Evolutionary conservation across 2,329 filamentous ascomycete species (phyloP).

Genomic region (Aspergillus hortae): DNA sequence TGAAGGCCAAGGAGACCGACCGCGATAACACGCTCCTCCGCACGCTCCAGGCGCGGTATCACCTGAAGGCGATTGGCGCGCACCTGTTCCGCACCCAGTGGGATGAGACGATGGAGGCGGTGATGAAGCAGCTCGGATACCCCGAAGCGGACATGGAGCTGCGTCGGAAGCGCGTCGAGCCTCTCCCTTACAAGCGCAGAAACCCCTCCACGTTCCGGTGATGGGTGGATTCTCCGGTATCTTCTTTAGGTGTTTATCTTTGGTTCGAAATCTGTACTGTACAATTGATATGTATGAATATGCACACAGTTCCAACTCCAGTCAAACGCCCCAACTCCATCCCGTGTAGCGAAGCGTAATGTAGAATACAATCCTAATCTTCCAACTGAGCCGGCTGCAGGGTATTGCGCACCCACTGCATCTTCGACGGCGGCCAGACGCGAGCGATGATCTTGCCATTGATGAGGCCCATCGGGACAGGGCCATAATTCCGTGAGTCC

Average conservation of each 20-base stretch:
- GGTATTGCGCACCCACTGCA: slow-evolving; percentile 36
- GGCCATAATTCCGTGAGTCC: slow-evolving; percentile 83
- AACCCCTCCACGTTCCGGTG: slow-evolving; percentile 46
- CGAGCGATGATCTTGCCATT: slow-evolving; percentile 72
- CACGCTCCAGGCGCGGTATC: slow-evolving; percentile 67
- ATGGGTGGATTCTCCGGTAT: slow-evolving; percentile 11
- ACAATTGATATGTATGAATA: slow-evolving; percentile 43
- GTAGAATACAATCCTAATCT: slow-evolving; percentile 1
- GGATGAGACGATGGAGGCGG: slow-evolving; percentile 81
- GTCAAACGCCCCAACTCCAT: slow-evolving; percentile 26
- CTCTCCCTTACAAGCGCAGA: slow-evolving; percentile 61
- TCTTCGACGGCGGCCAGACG: slow-evolving; percentile 34
- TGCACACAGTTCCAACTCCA: slow-evolving; percentile 26
- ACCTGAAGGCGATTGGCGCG: slow-evolving; percentile 71
- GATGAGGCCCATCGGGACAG: slow-evolving; percentile 79
- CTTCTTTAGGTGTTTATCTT: slow-evolving; percentile 12
- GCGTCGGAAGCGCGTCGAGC: slow-evolving; percentile 71
- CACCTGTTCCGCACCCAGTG: slow-evolving; percentile 84
- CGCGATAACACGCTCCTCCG: slow-evolving; percentile 73
- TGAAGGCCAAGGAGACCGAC: slow-evolving; percentile 50
- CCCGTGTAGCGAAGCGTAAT: neutral
- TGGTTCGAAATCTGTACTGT: slow-evolving; percentile 37
- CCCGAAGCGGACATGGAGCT: slow-evolving; percentile 79
- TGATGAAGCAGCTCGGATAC: slow-evolving; percentile 77
- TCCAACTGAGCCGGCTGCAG: slow-evolving; percentile 28